Evolutionary conservation across 257 asterid genomes (phyloP), one percentile per base, ranked within the genome.

Genomic region (Fraxinus americana): DNA sequence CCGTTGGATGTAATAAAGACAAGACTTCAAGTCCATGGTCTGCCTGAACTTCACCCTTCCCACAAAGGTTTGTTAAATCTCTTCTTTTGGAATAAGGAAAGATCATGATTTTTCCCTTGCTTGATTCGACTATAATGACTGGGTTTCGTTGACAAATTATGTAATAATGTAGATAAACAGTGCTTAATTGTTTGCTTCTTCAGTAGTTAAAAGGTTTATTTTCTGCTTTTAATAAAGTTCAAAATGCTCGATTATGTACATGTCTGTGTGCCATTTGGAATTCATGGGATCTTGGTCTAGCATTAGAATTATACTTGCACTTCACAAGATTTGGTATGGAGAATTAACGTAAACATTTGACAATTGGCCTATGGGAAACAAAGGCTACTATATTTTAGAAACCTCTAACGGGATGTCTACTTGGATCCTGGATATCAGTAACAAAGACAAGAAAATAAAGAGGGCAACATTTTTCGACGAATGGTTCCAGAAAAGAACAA

Each of bases 1-100:
- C 99, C 99, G 2, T 87, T 93, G 92, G 99, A 96, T 91, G 99
- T 96, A 29, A 89, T 93, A 72, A 96, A 96, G 85, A 96, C 99
- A 29, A 91, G 99, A 81, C 83, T 96, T 77, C 95, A 90, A 90
- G 96, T 96, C 54, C 87, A 85, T 79, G 98, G 98, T 79, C 79
- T 88, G 81, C 97, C 97, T 39, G 85, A 87, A 77, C 78, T 84
- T 70, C 86, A 85, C 21, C 30, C 83, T 73, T 88, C 97, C 68
- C 91, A 72, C 36, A 85, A 83, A 91, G 98, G 98, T 92, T 27
- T 70, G 79, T 43, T 48, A 16, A 45, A 21, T 43, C 19, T 43
- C 32, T 59, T 67, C 29, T 48, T 54, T 11, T 12, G 61, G 17
- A 10, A 41, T 39, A 70, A 71, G 7, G 59, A 21, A 35, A 38